These are phyloP conservation scores for Hyaloperonospora brassicae DNA, from an alignment of 352 stramenopile species.

Conservation along the genomic window DNA sequence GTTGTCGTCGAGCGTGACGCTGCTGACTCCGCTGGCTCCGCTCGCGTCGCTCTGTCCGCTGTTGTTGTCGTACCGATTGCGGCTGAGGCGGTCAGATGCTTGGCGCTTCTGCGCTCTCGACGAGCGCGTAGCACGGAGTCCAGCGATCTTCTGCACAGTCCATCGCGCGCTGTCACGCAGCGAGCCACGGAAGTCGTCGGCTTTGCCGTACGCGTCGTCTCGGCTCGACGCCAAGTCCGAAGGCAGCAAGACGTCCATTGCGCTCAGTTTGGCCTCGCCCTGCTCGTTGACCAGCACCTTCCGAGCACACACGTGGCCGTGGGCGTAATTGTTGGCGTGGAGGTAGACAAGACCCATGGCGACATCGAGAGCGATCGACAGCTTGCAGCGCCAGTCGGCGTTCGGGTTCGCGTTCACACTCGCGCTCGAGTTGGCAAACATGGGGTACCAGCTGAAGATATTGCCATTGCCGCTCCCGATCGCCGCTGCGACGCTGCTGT, in stretches of 20 bases:
- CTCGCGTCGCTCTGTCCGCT: conserved; percentile 27
- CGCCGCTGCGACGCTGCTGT: conserved; percentile 24
- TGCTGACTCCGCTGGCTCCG: conserved; percentile 21
- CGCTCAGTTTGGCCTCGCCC: conserved; percentile 70
- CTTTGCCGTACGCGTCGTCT: conserved; percentile 11
- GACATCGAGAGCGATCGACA: conserved; percentile 71
- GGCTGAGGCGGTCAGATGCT: conserved; percentile 4
- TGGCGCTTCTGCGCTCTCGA: conserved; percentile 9
- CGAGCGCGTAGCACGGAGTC: conserved; percentile 9
- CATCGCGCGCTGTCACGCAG: conserved; percentile 38
- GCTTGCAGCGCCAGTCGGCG: conserved; percentile 57
- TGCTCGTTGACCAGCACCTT: conserved; percentile 72
- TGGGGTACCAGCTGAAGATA: conserved; percentile 51
- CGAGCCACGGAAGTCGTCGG: conserved; percentile 34
- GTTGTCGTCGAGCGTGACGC: conserved; percentile 27
- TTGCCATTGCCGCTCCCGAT: conserved; percentile 38
- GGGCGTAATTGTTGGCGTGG: conserved; percentile 50
- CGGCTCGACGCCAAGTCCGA: conserved; percentile 13
- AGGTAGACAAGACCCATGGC: conserved; percentile 75
- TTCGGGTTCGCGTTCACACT: conserved; percentile 38
- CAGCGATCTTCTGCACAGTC: conserved; percentile 34
- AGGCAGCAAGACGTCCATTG: conserved; percentile 46
- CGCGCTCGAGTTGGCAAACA: conserved; percentile 25
- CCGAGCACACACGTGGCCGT: conserved; percentile 47
- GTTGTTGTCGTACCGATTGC: conserved; percentile 25